Evolutionary conservation across 768 basidiomycete species (phyloP).

Genomic region (Obba rivulosa): DNA sequence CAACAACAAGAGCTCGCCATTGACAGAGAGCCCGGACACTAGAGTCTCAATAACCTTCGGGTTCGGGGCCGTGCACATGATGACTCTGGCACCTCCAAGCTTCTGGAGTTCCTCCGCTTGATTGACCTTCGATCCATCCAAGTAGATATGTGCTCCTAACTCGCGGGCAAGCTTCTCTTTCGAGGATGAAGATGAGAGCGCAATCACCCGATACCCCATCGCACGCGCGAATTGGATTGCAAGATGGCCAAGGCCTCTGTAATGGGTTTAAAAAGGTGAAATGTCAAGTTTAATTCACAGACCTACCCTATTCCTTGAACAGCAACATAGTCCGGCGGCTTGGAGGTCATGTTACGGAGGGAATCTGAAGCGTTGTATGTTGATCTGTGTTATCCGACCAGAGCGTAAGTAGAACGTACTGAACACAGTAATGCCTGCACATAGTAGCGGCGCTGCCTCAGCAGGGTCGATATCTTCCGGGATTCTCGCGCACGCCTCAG

Average conservation of each 20-base stretch:
- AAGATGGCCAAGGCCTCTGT: conserved; percentile 28
- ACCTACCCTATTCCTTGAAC: conserved; percentile 32
- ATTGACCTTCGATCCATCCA: conserved; percentile 26
- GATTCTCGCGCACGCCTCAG: conserved; percentile 19
- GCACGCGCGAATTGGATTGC: conserved; percentile 28
- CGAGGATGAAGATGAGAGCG: conserved; percentile 24
- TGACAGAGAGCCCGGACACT: conserved; percentile 14
- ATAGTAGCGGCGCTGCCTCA: conserved; percentile 26
- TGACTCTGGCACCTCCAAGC: conserved; percentile 34
- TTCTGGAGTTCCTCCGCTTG: conserved; percentile 26
- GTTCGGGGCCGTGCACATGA: conserved; percentile 29
- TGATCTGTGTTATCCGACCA: neutral
- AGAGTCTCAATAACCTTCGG: conserved; percentile 11
- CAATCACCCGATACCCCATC: conserved; percentile 32
- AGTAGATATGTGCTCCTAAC: conserved; percentile 34
- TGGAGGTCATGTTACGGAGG: conserved; percentile 23
- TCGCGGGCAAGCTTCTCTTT: conserved; percentile 29
- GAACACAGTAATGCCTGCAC: conserved; percentile 36
- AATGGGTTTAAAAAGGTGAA: neutral
- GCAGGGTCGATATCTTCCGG: conserved; percentile 21
- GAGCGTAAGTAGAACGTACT: conserved; percentile 9
- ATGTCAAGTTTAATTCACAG: neutral
- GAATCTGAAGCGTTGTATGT: conserved; percentile 8
- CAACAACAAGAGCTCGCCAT: conserved; percentile 19
- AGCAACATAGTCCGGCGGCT: conserved; percentile 29